phyloP scores from a whole-genome alignment of 176 grass and related monocot species.

The Bonia amplexicaulis region DNA sequence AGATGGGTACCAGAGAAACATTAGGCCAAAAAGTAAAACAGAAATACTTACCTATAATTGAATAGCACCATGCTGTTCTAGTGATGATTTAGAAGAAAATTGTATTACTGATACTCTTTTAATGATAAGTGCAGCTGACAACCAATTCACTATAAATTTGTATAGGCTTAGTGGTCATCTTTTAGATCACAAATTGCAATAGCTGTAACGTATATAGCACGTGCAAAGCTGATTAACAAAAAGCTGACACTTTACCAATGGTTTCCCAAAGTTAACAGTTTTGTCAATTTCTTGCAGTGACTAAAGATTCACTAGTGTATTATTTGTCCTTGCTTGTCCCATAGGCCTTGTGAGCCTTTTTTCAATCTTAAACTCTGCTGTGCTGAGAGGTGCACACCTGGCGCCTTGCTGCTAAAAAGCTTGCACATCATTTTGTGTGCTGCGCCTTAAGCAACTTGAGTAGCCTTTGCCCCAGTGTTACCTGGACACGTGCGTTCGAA shows the following conservation, averaged over 20 bases:
- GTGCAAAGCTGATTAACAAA: not conserved
- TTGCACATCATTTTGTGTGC: not conserved
- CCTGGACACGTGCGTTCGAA: too few relatives aligned
- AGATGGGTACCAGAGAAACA: not conserved
- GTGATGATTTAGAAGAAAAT: not conserved
- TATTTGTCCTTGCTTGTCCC: not conserved
- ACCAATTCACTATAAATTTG: not conserved
- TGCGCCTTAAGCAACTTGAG: not conserved
- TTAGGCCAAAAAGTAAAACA: not conserved
- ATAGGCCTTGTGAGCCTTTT: not conserved
- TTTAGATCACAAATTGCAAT: not conserved
- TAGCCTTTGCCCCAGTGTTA: not conserved
- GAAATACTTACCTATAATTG: not conserved
- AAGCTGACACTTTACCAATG: not conserved
- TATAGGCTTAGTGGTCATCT: not conserved
- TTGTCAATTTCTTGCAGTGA: not conserved
- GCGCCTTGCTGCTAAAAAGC: not conserved
- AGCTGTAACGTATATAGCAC: not conserved
- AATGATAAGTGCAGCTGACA: not conserved
- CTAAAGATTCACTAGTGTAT: not conserved
- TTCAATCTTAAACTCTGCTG: not conserved
- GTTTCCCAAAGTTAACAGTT: not conserved
- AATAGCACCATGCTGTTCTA: not conserved
- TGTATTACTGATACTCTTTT: not conserved
- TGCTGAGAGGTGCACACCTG: not conserved